phyloP scores from a whole-genome alignment of 2,329 filamentous ascomycete genomes.

The Apiospora malaysiana region DNA sequence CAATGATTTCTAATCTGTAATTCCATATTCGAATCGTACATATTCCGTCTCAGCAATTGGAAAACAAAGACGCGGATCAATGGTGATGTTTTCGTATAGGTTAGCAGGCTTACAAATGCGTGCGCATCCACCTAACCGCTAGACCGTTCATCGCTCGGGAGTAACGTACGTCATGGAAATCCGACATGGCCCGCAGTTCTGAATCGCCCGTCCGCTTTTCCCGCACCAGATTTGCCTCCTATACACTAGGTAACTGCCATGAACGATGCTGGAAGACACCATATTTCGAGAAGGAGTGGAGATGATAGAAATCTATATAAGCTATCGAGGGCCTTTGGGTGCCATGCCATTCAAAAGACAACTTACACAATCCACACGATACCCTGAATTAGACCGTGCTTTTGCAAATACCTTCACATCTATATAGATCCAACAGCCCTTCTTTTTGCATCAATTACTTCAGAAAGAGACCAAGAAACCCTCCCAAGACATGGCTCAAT shows the following conservation, averaged over 20 bases:
- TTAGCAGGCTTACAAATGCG: neutral
- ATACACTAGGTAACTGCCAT: neutral
- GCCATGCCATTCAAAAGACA: neutral
- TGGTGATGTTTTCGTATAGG: too few species aligned
- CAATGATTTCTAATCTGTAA: too few species aligned
- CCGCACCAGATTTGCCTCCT: neutral
- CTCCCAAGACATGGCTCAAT: neutral
- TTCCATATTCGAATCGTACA: too few species aligned
- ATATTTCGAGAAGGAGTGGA: neutral
- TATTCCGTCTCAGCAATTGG: too few species aligned
- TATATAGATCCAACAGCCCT: too few species aligned
- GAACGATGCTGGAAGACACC: neutral
- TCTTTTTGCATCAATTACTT: neutral
- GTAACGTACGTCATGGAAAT: slow-evolving; percentile 6
- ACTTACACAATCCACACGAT: neutral
- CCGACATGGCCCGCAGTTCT: neutral
- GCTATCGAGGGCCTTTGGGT: neutral
- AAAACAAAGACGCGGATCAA: too few species aligned
- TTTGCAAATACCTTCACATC: neutral
- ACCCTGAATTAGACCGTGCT: neutral
- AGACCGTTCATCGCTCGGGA: too few species aligned
- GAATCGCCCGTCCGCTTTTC: slow-evolving; percentile 3
- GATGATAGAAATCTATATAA: neutral
- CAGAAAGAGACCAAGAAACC: neutral
- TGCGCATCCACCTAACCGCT: too few species aligned